Conservation (phyloP, 2,329 filamentous ascomycete genomes). For the Diaporthe aspalathi region DNA sequence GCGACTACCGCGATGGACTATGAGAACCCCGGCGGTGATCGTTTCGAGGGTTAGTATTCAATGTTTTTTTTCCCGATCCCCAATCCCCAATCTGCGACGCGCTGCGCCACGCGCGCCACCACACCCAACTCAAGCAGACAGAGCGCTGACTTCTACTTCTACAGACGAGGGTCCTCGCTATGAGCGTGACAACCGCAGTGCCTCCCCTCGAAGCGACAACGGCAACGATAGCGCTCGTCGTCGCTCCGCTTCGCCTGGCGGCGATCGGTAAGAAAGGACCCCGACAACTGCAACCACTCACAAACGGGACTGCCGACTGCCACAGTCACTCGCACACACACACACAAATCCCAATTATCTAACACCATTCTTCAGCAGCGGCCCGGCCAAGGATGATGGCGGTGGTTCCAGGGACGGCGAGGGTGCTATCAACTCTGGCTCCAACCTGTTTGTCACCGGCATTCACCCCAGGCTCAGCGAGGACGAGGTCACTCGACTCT, state of each 20-base stretch:
- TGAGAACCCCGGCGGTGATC: conserved; percentile 74
- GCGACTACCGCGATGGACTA: conserved; percentile 77
- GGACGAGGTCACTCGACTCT: conserved; percentile 90
- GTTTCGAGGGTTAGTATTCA: conserved; percentile 69
- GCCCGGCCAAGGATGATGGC: conserved; percentile 60
- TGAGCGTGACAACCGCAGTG: conserved; percentile 74
- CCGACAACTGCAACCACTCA: background rate
- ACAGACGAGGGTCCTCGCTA: conserved; percentile 74
- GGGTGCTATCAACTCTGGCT: conserved; percentile 89
- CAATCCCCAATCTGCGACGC: conserved; percentile 15
- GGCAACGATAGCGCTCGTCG: conserved; percentile 66
- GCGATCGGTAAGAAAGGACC: conserved; percentile 58
- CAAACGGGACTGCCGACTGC: conserved; percentile 32
- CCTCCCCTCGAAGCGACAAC: conserved; percentile 74
- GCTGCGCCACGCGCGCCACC: conserved; percentile 8
- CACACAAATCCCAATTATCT: background rate
- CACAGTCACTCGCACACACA: conserved; percentile 34
- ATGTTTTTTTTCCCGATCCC: background rate
- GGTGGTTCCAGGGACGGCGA: conserved; percentile 64
- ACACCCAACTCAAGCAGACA: conserved; percentile 4
- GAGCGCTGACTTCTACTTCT: conserved; percentile 18
- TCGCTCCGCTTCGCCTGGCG: conserved; percentile 71
- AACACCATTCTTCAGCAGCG: conserved; percentile 46
- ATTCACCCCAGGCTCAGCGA: conserved; percentile 94
- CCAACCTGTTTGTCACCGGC: conserved; percentile 98